Percentiles rank a stretch among this genome's conserved stretches.
Conservation (phyloP, 768 basidiomycete genomes). For the Boletus insuetus region DNA sequence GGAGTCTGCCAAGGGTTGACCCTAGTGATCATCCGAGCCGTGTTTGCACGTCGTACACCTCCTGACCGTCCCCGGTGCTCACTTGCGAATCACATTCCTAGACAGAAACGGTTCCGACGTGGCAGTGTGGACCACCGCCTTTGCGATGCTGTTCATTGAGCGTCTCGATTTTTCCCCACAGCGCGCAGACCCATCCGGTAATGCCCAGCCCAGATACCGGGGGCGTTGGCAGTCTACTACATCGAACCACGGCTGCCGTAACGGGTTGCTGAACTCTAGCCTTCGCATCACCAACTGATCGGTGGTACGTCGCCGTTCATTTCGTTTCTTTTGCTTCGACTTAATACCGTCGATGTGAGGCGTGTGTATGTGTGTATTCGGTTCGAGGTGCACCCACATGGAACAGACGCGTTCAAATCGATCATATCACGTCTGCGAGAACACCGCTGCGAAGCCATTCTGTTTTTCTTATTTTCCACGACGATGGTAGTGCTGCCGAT, state of each 20-base stretch:
- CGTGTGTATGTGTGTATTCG: neutral
- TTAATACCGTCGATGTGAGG: slow-evolving; percentile 3
- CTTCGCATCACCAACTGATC: slow-evolving; percentile 2
- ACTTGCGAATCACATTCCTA: neutral
- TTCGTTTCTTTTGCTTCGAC: neutral
- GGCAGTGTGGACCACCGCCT: neutral
- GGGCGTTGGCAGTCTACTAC: neutral
- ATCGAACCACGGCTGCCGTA: slow-evolving; percentile 2
- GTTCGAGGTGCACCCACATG: no score
- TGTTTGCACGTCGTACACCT: neutral
- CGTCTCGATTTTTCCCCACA: slow-evolving; percentile 3
- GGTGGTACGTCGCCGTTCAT: slow-evolving; percentile 17
- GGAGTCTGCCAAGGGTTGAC: slow-evolving; percentile 1
- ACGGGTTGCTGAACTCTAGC: neutral
- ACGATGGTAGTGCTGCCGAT: no score
- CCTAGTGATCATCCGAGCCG: neutral
- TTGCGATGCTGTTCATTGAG: neutral
- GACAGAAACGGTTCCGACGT: slow-evolving; percentile 1
- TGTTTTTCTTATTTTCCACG: no score
- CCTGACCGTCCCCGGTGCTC: slow-evolving; percentile 4
- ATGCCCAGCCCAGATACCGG: neutral
- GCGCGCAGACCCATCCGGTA: neutral
- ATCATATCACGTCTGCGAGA: no score
- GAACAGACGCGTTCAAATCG: no score
- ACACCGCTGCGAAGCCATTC: no score